Evolutionary conservation across 2,329 filamentous ascomycete species (phyloP).

Genomic region (Botrytis paeoniae): DNA sequence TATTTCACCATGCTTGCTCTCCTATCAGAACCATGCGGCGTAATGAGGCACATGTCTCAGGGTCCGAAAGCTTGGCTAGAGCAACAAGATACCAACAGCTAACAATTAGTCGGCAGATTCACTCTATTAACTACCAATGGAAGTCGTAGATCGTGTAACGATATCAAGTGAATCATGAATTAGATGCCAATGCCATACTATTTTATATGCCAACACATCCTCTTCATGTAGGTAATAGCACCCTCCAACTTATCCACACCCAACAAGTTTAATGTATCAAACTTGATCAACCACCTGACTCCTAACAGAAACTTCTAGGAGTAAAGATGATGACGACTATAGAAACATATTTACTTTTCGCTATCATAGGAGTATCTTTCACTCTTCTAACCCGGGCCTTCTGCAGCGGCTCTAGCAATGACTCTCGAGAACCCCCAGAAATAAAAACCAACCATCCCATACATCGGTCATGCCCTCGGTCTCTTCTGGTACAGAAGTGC

Average conservation of each 20-base stretch:
- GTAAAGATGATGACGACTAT: not conserved
- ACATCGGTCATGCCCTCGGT: conserved; percentile 3
- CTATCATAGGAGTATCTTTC: not conserved
- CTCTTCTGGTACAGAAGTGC: conserved; percentile 11
- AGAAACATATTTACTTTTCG: not conserved
- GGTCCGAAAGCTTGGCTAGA: too few relatives aligned
- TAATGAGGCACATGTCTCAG: not conserved
- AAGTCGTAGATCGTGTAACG: not conserved
- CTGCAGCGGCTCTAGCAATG: not conserved
- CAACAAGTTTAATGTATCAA: not conserved
- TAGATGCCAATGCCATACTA: not conserved
- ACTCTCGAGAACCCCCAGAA: not conserved
- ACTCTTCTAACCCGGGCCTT: not conserved
- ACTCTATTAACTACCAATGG: not conserved
- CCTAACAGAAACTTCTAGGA: not conserved
- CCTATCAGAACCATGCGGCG: too few relatives aligned
- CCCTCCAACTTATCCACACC: not conserved
- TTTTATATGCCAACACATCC: not conserved
- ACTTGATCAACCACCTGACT: not conserved
- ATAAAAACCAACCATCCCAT: not conserved
- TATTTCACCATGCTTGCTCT: not conserved
- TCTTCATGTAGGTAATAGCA: not conserved
- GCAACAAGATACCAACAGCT: not conserved
- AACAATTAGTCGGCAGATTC: not conserved
- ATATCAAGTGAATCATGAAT: not conserved